phyloP scores from a whole-genome alignment of 2,329 filamentous ascomycete genomes.

The Lizonia empirigonia region DNA sequence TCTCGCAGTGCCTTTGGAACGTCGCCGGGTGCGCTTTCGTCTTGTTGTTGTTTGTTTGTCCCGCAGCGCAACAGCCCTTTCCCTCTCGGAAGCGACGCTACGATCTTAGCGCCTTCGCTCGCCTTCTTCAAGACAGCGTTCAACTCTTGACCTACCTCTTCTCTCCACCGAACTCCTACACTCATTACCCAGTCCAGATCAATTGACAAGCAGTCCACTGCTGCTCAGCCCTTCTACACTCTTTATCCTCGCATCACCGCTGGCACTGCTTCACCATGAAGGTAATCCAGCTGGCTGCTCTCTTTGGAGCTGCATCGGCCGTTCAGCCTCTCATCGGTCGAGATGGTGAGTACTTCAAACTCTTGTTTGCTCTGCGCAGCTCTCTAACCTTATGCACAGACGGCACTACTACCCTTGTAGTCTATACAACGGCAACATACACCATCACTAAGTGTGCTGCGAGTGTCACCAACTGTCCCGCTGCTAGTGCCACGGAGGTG shows the following conservation, averaged over 20 bases:
- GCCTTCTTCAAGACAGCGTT: slow-evolving; percentile 17
- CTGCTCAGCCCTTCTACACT: slow-evolving; percentile 26
- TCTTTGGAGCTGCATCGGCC: slow-evolving; percentile 32
- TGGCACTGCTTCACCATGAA: slow-evolving; percentile 35
- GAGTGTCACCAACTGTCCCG: slow-evolving; percentile 44
- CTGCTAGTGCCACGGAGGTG: slow-evolving; percentile 37
- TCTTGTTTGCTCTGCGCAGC: not conserved
- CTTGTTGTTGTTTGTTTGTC: slow-evolving; percentile 25
- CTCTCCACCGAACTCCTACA: slow-evolving; percentile 30
- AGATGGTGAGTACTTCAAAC: slow-evolving; percentile 26
- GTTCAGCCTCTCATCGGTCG: slow-evolving; percentile 26
- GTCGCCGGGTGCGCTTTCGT: not conserved
- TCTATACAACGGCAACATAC: slow-evolving; percentile 48
- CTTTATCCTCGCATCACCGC: slow-evolving; percentile 20
- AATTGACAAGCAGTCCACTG: slow-evolving; percentile 24
- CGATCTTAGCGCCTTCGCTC: slow-evolving; percentile 27
- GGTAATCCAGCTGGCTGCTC: slow-evolving; percentile 28
- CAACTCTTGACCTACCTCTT: slow-evolving; percentile 13
- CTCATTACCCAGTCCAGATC: slow-evolving; percentile 28
- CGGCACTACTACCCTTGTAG: slow-evolving; percentile 41
- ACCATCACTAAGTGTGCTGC: slow-evolving; percentile 51
- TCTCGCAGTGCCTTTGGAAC: not conserved
- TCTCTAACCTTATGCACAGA: slow-evolving; percentile 19
- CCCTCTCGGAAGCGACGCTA: slow-evolving; percentile 12
- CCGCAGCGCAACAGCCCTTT: slow-evolving; percentile 23